Base-by-base conservation (phyloP, 352 stramenopile genomes). In the Globisporangium cylindrosporum region DNA sequence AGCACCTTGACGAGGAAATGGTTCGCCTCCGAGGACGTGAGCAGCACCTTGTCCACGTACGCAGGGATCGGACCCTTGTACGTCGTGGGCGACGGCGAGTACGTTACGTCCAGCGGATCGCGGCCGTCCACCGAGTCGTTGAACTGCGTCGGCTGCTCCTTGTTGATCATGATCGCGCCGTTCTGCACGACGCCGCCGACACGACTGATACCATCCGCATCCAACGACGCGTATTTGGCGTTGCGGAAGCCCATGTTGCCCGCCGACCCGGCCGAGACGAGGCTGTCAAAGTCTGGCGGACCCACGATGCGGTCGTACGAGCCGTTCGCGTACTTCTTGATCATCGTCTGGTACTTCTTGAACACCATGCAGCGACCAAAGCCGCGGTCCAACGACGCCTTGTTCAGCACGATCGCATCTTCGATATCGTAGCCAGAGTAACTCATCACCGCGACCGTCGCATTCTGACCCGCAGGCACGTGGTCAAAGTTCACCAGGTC, bases 401-500 rank as follows among this genome's bases (percentile, higher is more conserved):
- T 99, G 89, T 99, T 99, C 5, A 99, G 82, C 51, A 99, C 96
- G 58, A 99, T 97, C 34, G 98, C 98, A 91, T 99, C 98, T 90
- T 99, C 98, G 74, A 99, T 99, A 90, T 99, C 98, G 77, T 99
- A 99, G 36, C 98, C 98, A 48, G 89, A 98, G 76, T 99, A 99
- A 80, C 91, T 98, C 98, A 99, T 99, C 4, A 99, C 98, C 22
- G 98, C 98, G 38, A 99, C 97, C 43, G 96, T 98, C 0, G 97
- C 97, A 78, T 99, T 99, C 74, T 99, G 97, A 48, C 98, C 98
- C 48, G 95, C 97, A 12, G 98, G 98, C 51, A 99, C 92, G 66
- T 98, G 86, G 72, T 99, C 97, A 73, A 99, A 99, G 77, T 99
- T 96, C 36, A 99, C 84, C 10, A 99, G 84, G 83, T 99, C 98